These are phyloP conservation scores for Daldinia childiae DNA, from an alignment of 495 filamentous ascomycete species.

Conservation along the genomic window DNA sequence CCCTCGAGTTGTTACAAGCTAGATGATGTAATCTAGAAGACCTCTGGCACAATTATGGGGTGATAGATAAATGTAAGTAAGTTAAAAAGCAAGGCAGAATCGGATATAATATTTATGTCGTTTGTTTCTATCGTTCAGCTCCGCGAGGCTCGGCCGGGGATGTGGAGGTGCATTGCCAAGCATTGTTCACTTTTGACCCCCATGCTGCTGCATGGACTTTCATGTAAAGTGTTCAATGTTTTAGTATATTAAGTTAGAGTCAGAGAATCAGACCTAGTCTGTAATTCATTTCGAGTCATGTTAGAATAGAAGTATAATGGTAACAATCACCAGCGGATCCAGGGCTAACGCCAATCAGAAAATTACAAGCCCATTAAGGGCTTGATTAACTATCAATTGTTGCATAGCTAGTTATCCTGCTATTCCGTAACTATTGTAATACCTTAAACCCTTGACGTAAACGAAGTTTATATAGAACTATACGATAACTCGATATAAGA, in stretches of 20 bases:
- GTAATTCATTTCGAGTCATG: constrained; percentile 17
- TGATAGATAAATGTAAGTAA: not conserved
- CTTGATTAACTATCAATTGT: constrained; percentile 14
- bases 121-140: constrained; percentile 33
- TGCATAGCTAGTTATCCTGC: constrained; percentile 24
- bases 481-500: not conserved
- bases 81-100: not conserved
- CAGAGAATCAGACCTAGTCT: not conserved
- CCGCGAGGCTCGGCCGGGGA: constrained; percentile 24
- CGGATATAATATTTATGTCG: not conserved
- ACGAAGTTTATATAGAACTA: not conserved
- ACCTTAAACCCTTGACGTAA: not conserved
- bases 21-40: not conserved
- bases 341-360: constrained; percentile 28
- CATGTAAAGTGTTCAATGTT: not conserved
- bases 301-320: constrained; percentile 1
- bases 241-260: not conserved
- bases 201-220: not conserved
- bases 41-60: constrained; percentile 5
- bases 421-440: not conserved
- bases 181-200: not conserved
- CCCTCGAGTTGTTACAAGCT: not conserved
- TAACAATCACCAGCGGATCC: constrained; percentile 7
- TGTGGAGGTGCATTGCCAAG: constrained; percentile 17
- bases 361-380: constrained; percentile 31